A percentile compares a stretch with the other conserved stretches of the same genome.
These are phyloP conservation scores for Nitzschia palea DNA, from an alignment of 108 stramenopile species.

Conservation along the genomic window DNA sequence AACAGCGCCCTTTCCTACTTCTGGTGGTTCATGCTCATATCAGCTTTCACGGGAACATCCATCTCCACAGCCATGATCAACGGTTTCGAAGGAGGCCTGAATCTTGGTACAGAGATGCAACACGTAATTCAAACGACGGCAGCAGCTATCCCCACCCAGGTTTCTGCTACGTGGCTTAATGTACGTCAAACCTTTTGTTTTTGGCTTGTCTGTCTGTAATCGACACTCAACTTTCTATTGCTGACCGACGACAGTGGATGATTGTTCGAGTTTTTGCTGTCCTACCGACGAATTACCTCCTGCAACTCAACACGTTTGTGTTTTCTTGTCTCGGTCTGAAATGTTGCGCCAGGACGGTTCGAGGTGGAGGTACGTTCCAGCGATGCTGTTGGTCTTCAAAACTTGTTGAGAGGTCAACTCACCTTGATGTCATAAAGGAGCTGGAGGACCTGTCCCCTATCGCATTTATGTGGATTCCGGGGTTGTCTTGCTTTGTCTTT, in stretches of 20 bases:
- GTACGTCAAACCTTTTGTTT: not conserved
- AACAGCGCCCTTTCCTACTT: conserved; percentile 74
- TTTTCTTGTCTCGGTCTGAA: conserved; percentile 50
- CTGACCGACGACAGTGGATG: too few species aligned
- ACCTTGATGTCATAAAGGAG: conserved; percentile 35
- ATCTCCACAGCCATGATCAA: conserved; percentile 58
- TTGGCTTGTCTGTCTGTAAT: not conserved
- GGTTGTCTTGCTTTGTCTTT: conserved; percentile 73
- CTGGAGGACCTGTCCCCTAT: conserved; percentile 80
- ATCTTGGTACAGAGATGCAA: conserved; percentile 40
- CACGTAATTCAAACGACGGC: conserved; percentile 54
- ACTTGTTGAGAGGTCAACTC: conserved; percentile 27
- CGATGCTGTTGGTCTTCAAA: conserved; percentile 26
- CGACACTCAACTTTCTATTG: too few species aligned
- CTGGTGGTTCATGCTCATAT: conserved; percentile 86
- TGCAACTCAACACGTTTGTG: conserved; percentile 79
- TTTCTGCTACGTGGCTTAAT: conserved; percentile 81
- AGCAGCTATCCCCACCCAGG: conserved; percentile 52
- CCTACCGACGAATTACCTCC: conserved; percentile 74
- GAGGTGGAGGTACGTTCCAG: conserved; percentile 28
- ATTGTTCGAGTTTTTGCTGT: conserved; percentile 62
- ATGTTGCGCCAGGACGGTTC: conserved; percentile 39
- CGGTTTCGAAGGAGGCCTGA: conserved; percentile 51
- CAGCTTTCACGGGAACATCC: conserved; percentile 75
- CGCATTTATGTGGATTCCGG: conserved; percentile 84